A percentile compares a stretch with the other conserved stretches of the same genome.
phyloP scores from a whole-genome alignment of 768 basidiomycete genomes.

The Tylopilus cervinicoccineus region DNA sequence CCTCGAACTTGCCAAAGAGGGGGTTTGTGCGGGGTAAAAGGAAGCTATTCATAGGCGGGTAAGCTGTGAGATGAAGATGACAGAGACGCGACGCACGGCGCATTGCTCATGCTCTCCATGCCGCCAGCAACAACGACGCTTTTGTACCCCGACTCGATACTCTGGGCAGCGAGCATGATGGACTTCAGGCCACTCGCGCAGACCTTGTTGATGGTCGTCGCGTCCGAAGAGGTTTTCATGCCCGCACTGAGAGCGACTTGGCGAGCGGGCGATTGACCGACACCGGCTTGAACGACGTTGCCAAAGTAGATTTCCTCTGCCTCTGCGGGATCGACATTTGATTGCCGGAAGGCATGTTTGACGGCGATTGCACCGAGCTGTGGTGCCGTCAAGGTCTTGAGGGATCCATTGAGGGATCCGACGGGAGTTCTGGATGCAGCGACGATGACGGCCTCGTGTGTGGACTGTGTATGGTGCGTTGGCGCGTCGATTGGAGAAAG shows the following conservation, averaged over 20 bases:
- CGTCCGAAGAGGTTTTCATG: constrained; percentile 79
- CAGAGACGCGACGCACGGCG: constrained; percentile 65
- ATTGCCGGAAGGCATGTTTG: constrained; percentile 83
- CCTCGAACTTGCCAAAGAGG: constrained; percentile 82
- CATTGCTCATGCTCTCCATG: constrained; percentile 99
- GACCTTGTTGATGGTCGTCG: constrained; percentile 99
- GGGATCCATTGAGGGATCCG: constrained; percentile 84
- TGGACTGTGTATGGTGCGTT: constrained; percentile 25
- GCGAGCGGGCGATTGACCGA: constrained; percentile 96
- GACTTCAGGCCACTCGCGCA: constrained; percentile 97
- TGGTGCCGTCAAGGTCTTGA: constrained; percentile 86
- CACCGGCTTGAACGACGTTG: constrained; percentile 96
- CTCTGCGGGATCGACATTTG: constrained; percentile 70
- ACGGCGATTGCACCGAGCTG: constrained; percentile 87
- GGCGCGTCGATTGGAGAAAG: not conserved
- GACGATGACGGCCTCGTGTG: constrained; percentile 89
- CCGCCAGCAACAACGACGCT: constrained; percentile 90
- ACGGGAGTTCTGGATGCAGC: constrained; percentile 92
- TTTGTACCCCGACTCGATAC: constrained; percentile 82
- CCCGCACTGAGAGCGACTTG: constrained; percentile 95
- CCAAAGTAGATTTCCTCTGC: constrained; percentile 98
- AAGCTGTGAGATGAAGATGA: constrained; percentile 1
- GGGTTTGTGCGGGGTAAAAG: constrained; percentile 79
- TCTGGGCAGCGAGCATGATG: constrained; percentile 90
- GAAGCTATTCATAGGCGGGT: constrained; percentile 47